Conservation (phyloP, 2,329 filamentous ascomycete species). For the Neofusicoccum cordaticola region DNA sequence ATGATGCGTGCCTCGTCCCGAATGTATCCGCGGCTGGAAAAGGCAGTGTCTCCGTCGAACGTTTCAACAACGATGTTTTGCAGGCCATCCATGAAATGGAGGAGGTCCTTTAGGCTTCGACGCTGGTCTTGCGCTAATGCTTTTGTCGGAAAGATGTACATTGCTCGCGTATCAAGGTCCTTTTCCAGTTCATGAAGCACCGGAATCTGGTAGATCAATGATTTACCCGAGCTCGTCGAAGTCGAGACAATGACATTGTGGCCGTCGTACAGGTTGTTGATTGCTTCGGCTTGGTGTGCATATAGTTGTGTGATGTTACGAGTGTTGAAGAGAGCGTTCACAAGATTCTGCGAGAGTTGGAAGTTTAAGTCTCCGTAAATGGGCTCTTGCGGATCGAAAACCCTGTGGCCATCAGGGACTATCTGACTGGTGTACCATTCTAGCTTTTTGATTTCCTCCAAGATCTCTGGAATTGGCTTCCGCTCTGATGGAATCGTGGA, state of each 20-base stretch:
- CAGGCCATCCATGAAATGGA: conserved; percentile 75
- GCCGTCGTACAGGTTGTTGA: conserved; percentile 80
- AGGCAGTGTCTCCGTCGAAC: conserved; percentile 91
- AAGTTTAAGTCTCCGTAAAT: conserved; percentile 84
- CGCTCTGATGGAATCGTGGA: conserved; percentile 75
- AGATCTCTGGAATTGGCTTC: conserved; percentile 77
- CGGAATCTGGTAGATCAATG: conserved; percentile 94
- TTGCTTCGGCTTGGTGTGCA: conserved; percentile 87
- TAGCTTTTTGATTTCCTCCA: conserved; percentile 75
- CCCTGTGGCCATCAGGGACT: conserved; percentile 85
- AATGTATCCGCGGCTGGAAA: conserved; percentile 72
- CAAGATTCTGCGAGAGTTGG: conserved; percentile 79
- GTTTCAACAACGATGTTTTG: conserved; percentile 81
- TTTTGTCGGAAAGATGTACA: conserved; percentile 99
- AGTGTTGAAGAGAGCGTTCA: conserved; percentile 95
- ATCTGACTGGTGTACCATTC: conserved; percentile 92
- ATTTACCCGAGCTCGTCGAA: conserved; percentile 95
- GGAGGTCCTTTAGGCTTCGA: conserved; percentile 79
- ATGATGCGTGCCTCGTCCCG: conserved; percentile 88
- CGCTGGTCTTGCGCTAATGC: conserved; percentile 92
- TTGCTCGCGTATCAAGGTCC: conserved; percentile 73
- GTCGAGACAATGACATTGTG: conserved; percentile 89
- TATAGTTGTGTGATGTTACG: conserved; percentile 83
- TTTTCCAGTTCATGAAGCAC: conserved; percentile 83
- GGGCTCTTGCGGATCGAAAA: conserved; percentile 81